Evolutionary conservation across 352 stramenopile genomes (phyloP).

Genomic region (Phytophthora ohioensis): DNA sequence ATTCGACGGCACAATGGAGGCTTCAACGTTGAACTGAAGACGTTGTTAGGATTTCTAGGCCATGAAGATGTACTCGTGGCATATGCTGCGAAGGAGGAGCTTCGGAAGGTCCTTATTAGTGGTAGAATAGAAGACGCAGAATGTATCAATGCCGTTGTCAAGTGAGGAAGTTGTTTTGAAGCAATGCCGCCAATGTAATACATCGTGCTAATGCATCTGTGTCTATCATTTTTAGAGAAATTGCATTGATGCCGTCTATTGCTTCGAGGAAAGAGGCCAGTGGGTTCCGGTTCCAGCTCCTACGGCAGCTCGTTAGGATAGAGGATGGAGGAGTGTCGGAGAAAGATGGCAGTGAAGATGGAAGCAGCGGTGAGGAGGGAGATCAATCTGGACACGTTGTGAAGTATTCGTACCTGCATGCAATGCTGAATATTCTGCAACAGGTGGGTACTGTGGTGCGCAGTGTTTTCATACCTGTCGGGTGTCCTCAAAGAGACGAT

Average conservation of each 20-base stretch:
- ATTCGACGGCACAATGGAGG: slow-evolving; percentile 7
- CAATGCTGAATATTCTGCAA: slow-evolving; percentile 22
- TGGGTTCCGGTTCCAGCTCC: slow-evolving; percentile 59
- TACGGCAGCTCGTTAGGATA: slow-evolving; percentile 52
- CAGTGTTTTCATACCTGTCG: slow-evolving; percentile 8
- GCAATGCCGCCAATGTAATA: background rate
- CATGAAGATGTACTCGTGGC: slow-evolving; percentile 50
- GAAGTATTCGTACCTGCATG: slow-evolving; percentile 22
- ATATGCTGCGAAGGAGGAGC: slow-evolving; percentile 51
- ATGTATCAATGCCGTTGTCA: slow-evolving; percentile 30
- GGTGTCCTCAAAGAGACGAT: background rate
- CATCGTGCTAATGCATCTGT: slow-evolving; percentile 10
- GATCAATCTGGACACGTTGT: slow-evolving; percentile 1
- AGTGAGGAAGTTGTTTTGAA: slow-evolving; percentile 12
- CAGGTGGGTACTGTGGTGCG: slow-evolving; percentile 23
- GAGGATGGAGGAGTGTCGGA: background rate
- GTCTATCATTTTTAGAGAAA: slow-evolving; percentile 13
- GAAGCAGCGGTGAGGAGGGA: slow-evolving; percentile 2
- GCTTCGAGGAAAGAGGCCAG: slow-evolving; percentile 23
- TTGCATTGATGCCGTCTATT: slow-evolving; percentile 1
- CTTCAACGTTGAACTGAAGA: slow-evolving; percentile 4
- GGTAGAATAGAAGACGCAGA: background rate
- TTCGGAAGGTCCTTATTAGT: slow-evolving; percentile 28
- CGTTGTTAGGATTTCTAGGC: slow-evolving; percentile 37
- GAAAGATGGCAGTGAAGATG: slow-evolving; percentile 8